Base-by-base conservation (phyloP, 257 asterid species). In the Primulina tabacum region DNA sequence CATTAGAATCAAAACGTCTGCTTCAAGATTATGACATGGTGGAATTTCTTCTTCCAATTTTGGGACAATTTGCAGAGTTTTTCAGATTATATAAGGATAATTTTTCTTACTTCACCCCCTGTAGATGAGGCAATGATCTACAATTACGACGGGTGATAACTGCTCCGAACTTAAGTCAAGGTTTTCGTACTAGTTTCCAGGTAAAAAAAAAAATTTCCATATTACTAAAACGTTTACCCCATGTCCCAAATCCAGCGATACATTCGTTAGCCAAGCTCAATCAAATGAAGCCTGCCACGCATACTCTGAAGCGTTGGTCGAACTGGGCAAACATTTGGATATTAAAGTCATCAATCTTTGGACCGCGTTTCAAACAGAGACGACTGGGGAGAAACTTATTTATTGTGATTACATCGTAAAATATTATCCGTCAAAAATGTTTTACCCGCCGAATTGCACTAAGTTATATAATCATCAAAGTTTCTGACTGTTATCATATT, bases 291-390 rank as follows among this genome's bases (percentile, higher is more conserved):
- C 67, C 2, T 79, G 92, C 67, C 73, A 78, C 60, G 53, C 52
- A 20, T 89, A 89, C 65, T 65, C 96, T 57, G 82, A 82, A 32
- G 96, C 94, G 3, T 84, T 90, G 72, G 74, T 85, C 7, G 75
- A 81, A n/a, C 43, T 89, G 74, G 60, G 96, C 81, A 71, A 47
- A 47, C 72, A 79, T 65, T 40, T 89, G 80, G 87, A 75, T 62
- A 62, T 85, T 16, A 73, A 85, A 71, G 90, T 82, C 28, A 80
- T 89, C 71, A 80, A 89, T 77, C 85, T 89, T 2, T 89, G 92
- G 90, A 77, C 71, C 26, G 82, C 88, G 5, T 70, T 89, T 73
- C 94, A 84, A 76, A 84, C 52, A 77, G 81, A 77, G 77, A 82
- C 20, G 90, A 80, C 78, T 85, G 92, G 95, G 71, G 73, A 69